Base-by-base conservation (phyloP, 345 rosid genomes). In the Ceriops decandra region DNA sequence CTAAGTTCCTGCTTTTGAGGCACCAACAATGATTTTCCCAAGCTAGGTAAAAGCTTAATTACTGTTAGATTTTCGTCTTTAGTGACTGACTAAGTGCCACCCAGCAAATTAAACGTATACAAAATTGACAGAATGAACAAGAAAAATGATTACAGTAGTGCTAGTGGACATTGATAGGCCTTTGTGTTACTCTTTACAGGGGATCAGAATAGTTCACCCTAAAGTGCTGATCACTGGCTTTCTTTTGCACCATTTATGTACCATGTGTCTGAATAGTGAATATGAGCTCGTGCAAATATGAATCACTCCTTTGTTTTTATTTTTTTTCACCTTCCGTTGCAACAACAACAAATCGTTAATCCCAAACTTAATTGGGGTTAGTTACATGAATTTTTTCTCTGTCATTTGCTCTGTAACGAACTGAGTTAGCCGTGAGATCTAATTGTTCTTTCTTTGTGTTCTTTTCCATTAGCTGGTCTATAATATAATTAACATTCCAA, bases 51-150 rank as follows among this genome's bases (percentile, higher is more conserved):
- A 58, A 59, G 60, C 31, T 24, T 54, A 47, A 57, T n/a, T 57
- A 67, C 57, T 54, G 47, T 28, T 60, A 19, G 11, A 49, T 64
- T 61, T 17, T 21, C 60, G 20, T 15, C 56, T 67, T 67, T 42
- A 51, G 35, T 19, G 63, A 35, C 57, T 74, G 64, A 42, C 68
- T 68, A 31, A 62, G 68, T 63, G 68, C 56, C 59, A 13, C 31
- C 68, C 73, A 74, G 73, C 73, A 49, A 63, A 63, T 24, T 27
- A 64, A 68, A 54, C 68, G 67, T 33, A 36, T 16, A 19, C 38
- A 46, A 5, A 56, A 28, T 51, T 42, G 72, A 54, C 52, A 57
- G 54, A 46, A 62, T 60, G 53, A 67, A 57, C 52, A 51, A 30
- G 31, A 60, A 61, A 51, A 27, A 22, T 17, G 30, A 35, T 58